Conservation (phyloP, 495 filamentous ascomycete genomes). For the Letharia columbiana region DNA sequence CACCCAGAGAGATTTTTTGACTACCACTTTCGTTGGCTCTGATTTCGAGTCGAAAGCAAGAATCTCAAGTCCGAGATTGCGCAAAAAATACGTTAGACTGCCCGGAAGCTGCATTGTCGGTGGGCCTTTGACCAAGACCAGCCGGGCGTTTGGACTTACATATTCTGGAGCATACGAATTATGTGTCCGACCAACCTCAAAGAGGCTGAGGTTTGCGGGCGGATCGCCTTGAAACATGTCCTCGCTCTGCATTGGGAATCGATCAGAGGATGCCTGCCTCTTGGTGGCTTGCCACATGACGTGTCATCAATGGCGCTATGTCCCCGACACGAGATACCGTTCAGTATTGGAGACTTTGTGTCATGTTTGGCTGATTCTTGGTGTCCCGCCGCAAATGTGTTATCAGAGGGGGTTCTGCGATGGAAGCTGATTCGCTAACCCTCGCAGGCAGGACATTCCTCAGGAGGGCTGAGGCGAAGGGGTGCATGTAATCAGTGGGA, state of each 20-base stretch:
- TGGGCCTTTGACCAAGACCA: neutral
- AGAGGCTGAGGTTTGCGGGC: neutral
- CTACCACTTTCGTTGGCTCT: neutral
- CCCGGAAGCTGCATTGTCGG: neutral
- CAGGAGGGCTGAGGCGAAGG: neutral
- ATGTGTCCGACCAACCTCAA: neutral
- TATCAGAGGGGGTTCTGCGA: neutral
- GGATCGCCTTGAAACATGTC: neutral
- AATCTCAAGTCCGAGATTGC: neutral
- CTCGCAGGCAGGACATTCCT: neutral
- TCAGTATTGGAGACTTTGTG: neutral
- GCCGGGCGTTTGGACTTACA: neutral
- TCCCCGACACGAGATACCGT: neutral
- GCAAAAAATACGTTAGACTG: neutral
- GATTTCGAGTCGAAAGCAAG: neutral
- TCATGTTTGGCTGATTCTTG: neutral
- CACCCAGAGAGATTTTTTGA: neutral
- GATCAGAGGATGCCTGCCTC: neutral
- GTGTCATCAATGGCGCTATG: neutral
- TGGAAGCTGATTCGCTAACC: neutral
- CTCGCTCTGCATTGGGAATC: neutral
- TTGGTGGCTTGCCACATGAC: neutral
- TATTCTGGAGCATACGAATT: neutral
- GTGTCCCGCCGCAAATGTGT: neutral
- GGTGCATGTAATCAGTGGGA: no score